Conservation (phyloP, 257 asterid species). For the Nicotiana attenuata region DNA sequence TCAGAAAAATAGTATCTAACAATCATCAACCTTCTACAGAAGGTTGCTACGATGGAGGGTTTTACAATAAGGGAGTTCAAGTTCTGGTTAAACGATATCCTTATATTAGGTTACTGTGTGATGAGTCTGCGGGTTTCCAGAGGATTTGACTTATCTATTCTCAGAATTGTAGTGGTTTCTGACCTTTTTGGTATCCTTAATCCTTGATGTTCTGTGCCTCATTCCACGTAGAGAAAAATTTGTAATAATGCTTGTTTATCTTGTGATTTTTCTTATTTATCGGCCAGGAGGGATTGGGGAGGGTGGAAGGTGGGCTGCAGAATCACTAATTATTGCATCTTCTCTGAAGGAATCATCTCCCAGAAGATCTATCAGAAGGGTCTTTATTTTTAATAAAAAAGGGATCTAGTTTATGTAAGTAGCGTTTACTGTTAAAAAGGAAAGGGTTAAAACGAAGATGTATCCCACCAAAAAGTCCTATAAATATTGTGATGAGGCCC, state of each 20-base stretch:
- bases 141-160: not conserved
- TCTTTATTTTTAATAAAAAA: not conserved
- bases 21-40: not conserved
- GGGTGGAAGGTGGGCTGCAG: not conserved
- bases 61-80: not conserved
- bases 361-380: not conserved
- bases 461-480: not conserved
- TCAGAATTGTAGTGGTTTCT: not conserved
- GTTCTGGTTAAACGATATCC: constrained; percentile 1
- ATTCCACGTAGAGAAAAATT: not conserved
- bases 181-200: not conserved
- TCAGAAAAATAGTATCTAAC: not conserved
- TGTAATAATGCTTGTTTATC: not conserved
- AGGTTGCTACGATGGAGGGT: not conserved
- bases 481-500: not conserved
- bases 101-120: not conserved
- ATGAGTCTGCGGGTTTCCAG: not conserved
- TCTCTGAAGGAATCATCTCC: not conserved
- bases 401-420: not conserved
- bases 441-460: not conserved
- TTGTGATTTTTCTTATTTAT: not conserved
- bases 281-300: not conserved
- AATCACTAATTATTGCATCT: not conserved
- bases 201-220: not conserved
- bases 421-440: not conserved